Base-by-base conservation (phyloP, 2,329 filamentous ascomycete genomes). In the Plectosphaerella sp. region DNA sequence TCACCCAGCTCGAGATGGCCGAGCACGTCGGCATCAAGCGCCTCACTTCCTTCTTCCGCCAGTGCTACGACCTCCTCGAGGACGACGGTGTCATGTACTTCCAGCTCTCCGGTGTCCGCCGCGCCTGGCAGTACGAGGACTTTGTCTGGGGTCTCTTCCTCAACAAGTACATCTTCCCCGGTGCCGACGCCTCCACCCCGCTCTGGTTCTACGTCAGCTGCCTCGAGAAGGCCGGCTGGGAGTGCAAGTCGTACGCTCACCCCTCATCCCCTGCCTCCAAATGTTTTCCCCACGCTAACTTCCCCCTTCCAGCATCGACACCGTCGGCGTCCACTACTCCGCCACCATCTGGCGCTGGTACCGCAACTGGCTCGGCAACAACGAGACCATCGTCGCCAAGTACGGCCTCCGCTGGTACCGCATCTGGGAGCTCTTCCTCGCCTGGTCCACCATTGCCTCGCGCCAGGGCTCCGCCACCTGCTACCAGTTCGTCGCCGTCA, bases 141-240 rank as follows among this genome's bases (percentile, higher is more conserved):
- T 82, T 97, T 49, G 89, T 93, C 71, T 97, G 94, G 94, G 94
- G 94, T 69, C 82, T 97, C 46, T 97, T 97, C 82, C 96, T 97
- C 91, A 97, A 97, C 86, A 97, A 96, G 78, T 96, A 97, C 73
- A 81, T 97, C 70, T 97, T 97, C 83, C 94, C 92, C 35, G 94
- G 94, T 68, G 94, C 94, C 49, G 94, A 97, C 68, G 94, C 94
- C 49, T 96, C 90, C 43, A 96, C 91, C 53, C 94, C 94, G 49
- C 84, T 99, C 47, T 91, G 90, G 61, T 94, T 87, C 73, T 90
- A 94, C 63, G 78, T 96, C 62, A 84, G 91, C 71, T 85, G 84
- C 67, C 82, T 97, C 18, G 94, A 99, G 76, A 86, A 82, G 52
- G 87, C 89, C 57, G 91, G 91, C 37, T 62, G 91, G 63, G 94